phyloP scores from a whole-genome alignment of 106 monocot species.

The Xerophyta viscosa region DNA sequence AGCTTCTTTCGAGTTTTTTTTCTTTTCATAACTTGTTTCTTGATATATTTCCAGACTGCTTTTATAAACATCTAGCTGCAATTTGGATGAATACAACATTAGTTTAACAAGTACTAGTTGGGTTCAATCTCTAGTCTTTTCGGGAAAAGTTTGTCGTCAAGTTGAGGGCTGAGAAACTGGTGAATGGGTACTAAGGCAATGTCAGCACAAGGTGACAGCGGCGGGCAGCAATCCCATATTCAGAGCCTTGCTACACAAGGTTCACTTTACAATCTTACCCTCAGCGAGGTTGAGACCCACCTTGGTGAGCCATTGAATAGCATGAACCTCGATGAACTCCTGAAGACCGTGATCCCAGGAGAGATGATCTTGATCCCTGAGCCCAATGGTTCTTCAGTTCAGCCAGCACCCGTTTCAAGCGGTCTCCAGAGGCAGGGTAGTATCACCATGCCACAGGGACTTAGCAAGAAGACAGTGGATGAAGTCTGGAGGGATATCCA shows the following conservation, averaged over 20 bases:
- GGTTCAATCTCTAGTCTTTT: too few relatives aligned
- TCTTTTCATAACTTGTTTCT: too few relatives aligned
- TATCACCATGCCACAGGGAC: conserved; percentile 16
- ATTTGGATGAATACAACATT: too few relatives aligned
- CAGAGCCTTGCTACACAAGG: conserved; percentile 28
- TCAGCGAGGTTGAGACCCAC: conserved; percentile 45
- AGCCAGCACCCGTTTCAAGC: neutral
- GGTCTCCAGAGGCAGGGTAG: conserved; percentile 17
- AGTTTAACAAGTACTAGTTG: too few relatives aligned
- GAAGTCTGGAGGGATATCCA: conserved; percentile 47
- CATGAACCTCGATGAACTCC: conserved; percentile 60
- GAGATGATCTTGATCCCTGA: conserved; percentile 6
- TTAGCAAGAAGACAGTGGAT: conserved; percentile 48
- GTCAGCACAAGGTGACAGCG: conserved; percentile 14
- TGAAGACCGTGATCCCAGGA: conserved; percentile 29
- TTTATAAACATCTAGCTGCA: too few relatives aligned
- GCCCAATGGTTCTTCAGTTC: neutral
- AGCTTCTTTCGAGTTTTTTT: too few relatives aligned
- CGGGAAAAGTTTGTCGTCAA: too few relatives aligned
- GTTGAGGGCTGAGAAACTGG: too few relatives aligned
- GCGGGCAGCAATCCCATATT: conserved; percentile 16
- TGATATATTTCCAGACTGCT: too few relatives aligned
- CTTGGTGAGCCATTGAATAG: conserved; percentile 36
- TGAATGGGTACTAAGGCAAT: conserved; percentile 43
- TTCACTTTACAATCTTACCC: conserved; percentile 38